Evolutionary conservation across 495 filamentous ascomycete genomes (phyloP), one percentile per base, ranked within the genome.

Genomic region (Penicillium pancosmium): DNA sequence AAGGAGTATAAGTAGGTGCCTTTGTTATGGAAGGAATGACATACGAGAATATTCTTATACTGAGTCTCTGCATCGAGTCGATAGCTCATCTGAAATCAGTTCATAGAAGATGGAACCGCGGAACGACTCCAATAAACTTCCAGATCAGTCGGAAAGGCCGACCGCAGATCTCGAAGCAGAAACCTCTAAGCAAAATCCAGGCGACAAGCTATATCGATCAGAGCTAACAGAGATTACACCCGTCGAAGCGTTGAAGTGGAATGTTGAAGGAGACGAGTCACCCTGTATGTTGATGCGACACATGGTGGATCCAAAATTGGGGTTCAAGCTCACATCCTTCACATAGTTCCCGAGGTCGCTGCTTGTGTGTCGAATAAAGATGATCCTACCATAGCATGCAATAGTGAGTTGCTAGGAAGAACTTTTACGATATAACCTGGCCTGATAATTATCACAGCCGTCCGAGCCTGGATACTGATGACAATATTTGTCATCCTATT

Each of bases 311-410:
- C 19, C 27, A 13, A 18, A 18, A 43, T 19, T 18, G 7, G 13
- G 4, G 15, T 18, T 43, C 13, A 18, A 15, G n/a, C 40, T 43
- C 13, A 43, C 40, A 43, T 43, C 15, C 7, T 18, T 15, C 2
- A 8, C 7, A 43, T 43, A 70, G 67, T 70, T 35, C 67, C 67
- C n/a, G 67, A 70, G 40, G 67, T 70, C 35, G 67, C 67, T 9
- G 67, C 67, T 23, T 70, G 67, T 56, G 67, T 70, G 4, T 62
- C 67, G 4, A 70, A 70, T 48, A 70, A 61, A 47, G 67, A 70
- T 58, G 67, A 70, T 46, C 65, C 67, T 13, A 63, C 27, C 7
- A 59, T 60, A 21, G 48, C 57, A 4, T 70, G 67, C 46, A 70
- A 63, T 34, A 70, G 67, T 70, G 31, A 51, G 64, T 57, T 21